phyloP scores from a whole-genome alignment of 2,329 filamentous ascomycete species.

The Aspergillus neoniger region DNA sequence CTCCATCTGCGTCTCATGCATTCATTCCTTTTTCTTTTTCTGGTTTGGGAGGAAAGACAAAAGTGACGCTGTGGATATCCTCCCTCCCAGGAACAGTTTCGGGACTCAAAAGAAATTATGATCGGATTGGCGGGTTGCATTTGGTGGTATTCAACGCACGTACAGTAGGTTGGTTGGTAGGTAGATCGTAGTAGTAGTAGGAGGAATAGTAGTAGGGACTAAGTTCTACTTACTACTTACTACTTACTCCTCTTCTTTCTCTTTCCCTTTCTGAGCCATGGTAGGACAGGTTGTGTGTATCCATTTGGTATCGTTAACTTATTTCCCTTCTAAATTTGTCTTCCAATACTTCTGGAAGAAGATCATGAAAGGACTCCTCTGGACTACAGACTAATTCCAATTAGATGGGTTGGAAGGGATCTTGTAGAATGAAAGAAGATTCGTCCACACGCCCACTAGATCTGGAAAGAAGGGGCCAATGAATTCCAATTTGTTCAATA shows the following conservation, averaged over 20 bases:
- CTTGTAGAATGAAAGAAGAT: neutral
- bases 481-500: neutral
- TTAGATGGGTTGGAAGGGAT: neutral
- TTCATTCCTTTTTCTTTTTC: slow-evolving; percentile 13
- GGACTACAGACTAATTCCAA: neutral
- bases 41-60: neutral
- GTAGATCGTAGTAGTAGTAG: neutral
- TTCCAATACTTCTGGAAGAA: neutral
- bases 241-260: too few relatives aligned
- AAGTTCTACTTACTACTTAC: neutral
- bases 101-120: neutral
- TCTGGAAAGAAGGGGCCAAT: neutral
- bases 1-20: slow-evolving; percentile 14
- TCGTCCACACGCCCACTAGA: neutral
- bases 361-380: neutral
- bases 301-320: neutral
- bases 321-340: neutral
- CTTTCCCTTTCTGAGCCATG: too few relatives aligned
- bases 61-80: neutral
- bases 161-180: neutral
- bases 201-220: neutral
- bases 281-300: too few relatives aligned
- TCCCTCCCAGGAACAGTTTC: neutral
- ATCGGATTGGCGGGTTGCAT: slow-evolving; percentile 1
- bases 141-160: neutral